Conservation (phyloP, 305 asterid species). For the Fraxinus sp. region DNA sequence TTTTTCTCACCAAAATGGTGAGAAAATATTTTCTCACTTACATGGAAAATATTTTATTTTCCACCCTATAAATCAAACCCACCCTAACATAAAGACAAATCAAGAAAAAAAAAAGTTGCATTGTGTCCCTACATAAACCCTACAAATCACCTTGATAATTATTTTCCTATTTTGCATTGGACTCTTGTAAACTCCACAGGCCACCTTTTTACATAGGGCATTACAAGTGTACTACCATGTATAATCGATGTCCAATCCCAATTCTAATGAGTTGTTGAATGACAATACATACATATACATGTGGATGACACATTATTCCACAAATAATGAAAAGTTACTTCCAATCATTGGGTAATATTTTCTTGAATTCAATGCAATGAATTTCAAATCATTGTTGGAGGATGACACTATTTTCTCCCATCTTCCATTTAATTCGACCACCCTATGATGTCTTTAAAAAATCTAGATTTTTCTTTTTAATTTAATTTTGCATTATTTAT, state of each 20-base stretch:
- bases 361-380: constrained; percentile 2
- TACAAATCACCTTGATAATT: background rate
- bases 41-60: too few relatives aligned
- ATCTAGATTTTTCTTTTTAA: background rate
- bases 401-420: background rate
- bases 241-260: constrained; percentile 33
- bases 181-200: constrained; percentile 36
- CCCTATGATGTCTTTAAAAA: background rate
- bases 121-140: background rate
- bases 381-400: background rate
- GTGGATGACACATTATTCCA: constrained; percentile 48
- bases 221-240: background rate
- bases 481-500: background rate
- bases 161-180: constrained; percentile 7
- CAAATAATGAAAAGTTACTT: constrained; percentile 25
- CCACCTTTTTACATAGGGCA: background rate
- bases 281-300: background rate
- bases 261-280: constrained; percentile 24
- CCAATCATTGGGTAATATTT: constrained; percentile 32
- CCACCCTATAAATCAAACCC: too few relatives aligned
- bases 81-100: background rate
- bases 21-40: too few relatives aligned
- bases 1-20: too few relatives aligned
- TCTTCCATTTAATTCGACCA: background rate
- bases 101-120: background rate